A percentile compares a stretch with the other conserved stretches of the same genome.
Evolutionary conservation across 495 filamentous ascomycete genomes (phyloP).

Genomic region (Aspergillus cavernicola): DNA sequence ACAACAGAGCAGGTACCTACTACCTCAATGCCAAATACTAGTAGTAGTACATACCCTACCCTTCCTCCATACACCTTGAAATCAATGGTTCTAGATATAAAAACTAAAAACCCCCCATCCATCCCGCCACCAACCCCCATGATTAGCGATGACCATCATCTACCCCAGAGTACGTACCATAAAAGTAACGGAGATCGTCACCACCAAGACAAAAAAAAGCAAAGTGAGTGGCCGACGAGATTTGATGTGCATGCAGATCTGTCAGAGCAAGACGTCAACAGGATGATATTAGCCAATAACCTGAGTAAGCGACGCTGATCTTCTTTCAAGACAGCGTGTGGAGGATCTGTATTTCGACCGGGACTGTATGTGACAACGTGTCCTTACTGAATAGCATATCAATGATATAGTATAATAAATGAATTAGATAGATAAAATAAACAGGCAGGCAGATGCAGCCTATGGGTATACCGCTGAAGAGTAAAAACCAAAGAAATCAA

Average conservation of each 20-base stretch:
- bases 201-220: neutral
- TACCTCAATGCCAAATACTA: too few relatives aligned
- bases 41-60: too few relatives aligned
- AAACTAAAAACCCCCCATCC: too few relatives aligned
- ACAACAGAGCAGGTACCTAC: too few relatives aligned
- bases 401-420: too few relatives aligned
- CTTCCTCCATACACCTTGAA: too few relatives aligned
- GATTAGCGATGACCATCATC: neutral
- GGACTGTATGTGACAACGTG: too few relatives aligned
- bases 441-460: neutral
- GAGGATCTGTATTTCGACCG: neutral
- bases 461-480: slow-evolving; percentile 7
- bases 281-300: neutral
- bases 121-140: too few relatives aligned
- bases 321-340: neutral
- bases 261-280: neutral
- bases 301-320: neutral
- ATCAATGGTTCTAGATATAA: too few relatives aligned
- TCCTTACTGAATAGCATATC: too few relatives aligned
- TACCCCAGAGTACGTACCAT: neutral
- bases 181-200: neutral
- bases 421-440: neutral
- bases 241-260: slow-evolving; percentile 6
- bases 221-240: neutral
- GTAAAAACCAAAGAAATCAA: neutral